phyloP scores from a whole-genome alignment of 2,329 filamentous ascomycete species.

The Ceratocystis papillata region DNA sequence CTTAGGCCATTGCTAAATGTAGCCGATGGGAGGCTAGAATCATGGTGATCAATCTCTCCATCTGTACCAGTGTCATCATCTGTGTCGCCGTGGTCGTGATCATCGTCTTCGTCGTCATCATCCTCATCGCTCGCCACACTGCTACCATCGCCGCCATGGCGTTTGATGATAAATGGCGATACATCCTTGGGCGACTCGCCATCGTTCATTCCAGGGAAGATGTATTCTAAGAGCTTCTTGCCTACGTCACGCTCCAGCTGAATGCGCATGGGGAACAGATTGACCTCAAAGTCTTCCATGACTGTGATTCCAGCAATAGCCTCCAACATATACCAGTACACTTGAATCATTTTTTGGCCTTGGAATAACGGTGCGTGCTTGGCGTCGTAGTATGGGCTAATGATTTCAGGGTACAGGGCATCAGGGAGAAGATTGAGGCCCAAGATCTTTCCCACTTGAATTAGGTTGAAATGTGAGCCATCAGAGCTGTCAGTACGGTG shows the following conservation, averaged over 20 bases:
- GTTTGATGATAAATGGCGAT: constrained; percentile 49
- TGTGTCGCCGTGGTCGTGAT: constrained; percentile 32
- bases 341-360: constrained; percentile 67
- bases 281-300: constrained; percentile 93
- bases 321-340: constrained; percentile 98
- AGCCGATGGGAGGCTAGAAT: constrained; percentile 27
- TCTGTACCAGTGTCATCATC: constrained; percentile 17
- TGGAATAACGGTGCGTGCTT: constrained; percentile 44
- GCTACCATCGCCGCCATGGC: constrained; percentile 28
- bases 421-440: constrained; percentile 84
- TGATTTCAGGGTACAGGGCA: constrained; percentile 91
- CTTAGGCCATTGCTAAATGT: neutral
- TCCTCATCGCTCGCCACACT: constrained; percentile 28
- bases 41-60: constrained; percentile 24
- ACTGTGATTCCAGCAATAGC: constrained; percentile 95
- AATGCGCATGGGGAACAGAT: constrained; percentile 82
- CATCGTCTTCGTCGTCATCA: constrained; percentile 41
- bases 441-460: constrained; percentile 77
- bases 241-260: constrained; percentile 89
- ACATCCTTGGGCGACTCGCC: constrained; percentile 44
- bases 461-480: constrained; percentile 85
- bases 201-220: constrained; percentile 75
- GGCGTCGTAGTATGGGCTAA: constrained; percentile 73
- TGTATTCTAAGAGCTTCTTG: constrained; percentile 89
- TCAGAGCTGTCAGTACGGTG: constrained; percentile 95